A percentile compares a stretch with the other conserved stretches of the same genome.
phyloP scores from a whole-genome alignment of 2,329 filamentous ascomycete genomes.

The Tolypocladium pustulatum region DNA sequence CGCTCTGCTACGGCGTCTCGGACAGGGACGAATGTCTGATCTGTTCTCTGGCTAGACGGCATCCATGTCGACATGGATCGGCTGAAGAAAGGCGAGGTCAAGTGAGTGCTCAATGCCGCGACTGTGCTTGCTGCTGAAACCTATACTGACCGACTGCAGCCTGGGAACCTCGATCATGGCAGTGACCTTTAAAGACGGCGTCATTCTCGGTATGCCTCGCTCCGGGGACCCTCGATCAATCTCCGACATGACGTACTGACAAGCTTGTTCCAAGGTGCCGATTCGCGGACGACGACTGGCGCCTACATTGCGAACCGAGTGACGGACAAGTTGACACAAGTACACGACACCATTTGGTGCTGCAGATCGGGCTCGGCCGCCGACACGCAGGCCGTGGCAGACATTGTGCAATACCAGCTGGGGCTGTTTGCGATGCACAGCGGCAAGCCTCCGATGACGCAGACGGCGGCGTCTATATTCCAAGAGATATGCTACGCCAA shows the following conservation, averaged over 20 bases:
- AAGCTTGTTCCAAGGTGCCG: constrained; percentile 50
- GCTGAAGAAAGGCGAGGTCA: constrained; percentile 97
- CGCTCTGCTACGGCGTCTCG: constrained; percentile 1
- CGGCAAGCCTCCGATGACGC: constrained; percentile 82
- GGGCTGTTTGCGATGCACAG: constrained; percentile 87
- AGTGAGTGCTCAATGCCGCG: constrained; percentile 47
- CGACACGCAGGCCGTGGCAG: constrained; percentile 94
- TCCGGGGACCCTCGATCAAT: neutral
- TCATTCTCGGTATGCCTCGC: constrained; percentile 63
- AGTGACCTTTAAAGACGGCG: constrained; percentile 96
- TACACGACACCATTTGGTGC: constrained; percentile 99
- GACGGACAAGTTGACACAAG: constrained; percentile 97
- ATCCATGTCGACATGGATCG: constrained; percentile 99
- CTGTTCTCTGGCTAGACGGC: constrained; percentile 57
- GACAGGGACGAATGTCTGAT: constrained; percentile 9
- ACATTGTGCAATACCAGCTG: constrained; percentile 95
- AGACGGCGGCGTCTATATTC: constrained; percentile 91
- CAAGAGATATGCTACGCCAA: constrained; percentile 97
- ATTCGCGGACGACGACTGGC: constrained; percentile 94
- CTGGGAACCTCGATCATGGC: constrained; percentile 99
- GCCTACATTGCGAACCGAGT: constrained; percentile 98
- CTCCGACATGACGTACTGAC: constrained; percentile 5
- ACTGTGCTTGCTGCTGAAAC: neutral
- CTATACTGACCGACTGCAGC: constrained; percentile 38
- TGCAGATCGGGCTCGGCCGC: constrained; percentile 95